phyloP scores from a whole-genome alignment of 805 yeast genomes.

The Candida nanaspora region DNA sequence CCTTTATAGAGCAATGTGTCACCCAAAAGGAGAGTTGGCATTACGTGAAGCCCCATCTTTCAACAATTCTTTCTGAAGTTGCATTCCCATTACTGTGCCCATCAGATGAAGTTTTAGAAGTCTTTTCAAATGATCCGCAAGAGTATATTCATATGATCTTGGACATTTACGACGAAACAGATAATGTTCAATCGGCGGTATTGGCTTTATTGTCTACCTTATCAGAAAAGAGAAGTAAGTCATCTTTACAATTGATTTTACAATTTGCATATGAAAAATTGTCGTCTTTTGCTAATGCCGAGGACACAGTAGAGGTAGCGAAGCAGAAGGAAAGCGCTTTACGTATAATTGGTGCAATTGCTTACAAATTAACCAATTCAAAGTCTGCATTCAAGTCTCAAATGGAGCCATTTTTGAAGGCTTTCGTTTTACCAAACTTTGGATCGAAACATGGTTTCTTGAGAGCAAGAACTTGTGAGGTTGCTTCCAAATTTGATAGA shows the following conservation, averaged over 20 bases:
- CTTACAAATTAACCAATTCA: constrained; percentile 47
- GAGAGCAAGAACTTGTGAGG: constrained; percentile 68
- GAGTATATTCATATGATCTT: constrained; percentile 80
- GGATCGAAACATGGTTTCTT: constrained; percentile 55
- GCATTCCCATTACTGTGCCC: constrained; percentile 78
- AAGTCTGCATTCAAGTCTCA: constrained; percentile 52
- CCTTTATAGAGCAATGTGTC: constrained; percentile 57
- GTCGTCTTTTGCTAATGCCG: constrained; percentile 26
- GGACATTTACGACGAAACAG: constrained; percentile 53
- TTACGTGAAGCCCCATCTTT: constrained; percentile 61
- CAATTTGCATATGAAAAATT: constrained; percentile 52
- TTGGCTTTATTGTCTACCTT: constrained; percentile 62
- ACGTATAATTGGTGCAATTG: constrained; percentile 68
- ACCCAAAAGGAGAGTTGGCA: constrained; percentile 58
- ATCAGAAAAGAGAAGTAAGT: constrained; percentile 58
- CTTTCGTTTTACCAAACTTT: constrained; percentile 68
- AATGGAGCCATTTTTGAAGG: constrained; percentile 61
- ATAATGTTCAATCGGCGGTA: constrained; percentile 76
- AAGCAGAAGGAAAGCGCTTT: constrained; percentile 73
- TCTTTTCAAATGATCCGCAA: constrained; percentile 82
- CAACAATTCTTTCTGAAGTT: constrained; percentile 59
- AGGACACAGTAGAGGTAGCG: constrained; percentile 43
- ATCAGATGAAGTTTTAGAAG: constrained; percentile 59
- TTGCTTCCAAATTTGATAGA: constrained; percentile 56
- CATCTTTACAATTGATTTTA: constrained; percentile 53